Percentiles rank a stretch among this genome's conserved stretches.
Evolutionary conservation across 148 eudicot species (phyloP).

Genomic region (Cornus controversa): DNA sequence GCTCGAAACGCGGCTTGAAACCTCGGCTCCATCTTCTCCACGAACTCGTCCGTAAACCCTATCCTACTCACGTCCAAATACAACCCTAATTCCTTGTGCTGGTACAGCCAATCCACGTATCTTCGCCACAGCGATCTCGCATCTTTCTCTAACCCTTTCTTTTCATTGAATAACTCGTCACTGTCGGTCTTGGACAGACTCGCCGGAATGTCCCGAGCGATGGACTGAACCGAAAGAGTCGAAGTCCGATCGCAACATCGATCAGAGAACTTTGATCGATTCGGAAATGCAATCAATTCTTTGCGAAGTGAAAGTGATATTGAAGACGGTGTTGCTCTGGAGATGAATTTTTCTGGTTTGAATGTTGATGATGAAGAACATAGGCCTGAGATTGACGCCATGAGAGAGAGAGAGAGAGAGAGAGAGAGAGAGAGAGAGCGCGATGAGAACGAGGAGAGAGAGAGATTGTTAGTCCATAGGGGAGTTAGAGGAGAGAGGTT

Average conservation of each 20-base stretch:
- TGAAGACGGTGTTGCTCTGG: slow-evolving; percentile 23
- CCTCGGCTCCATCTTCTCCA: slow-evolving; percentile 68
- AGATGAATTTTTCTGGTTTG: slow-evolving; percentile 14
- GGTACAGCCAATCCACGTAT: slow-evolving; percentile 89
- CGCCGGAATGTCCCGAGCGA: slow-evolving; percentile 45
- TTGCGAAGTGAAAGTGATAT: slow-evolving; percentile 8
- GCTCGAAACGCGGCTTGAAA: slow-evolving; percentile 53
- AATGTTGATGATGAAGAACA: slow-evolving; percentile 46
- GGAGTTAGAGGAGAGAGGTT: slow-evolving; percentile 1
- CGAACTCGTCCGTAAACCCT: slow-evolving; percentile 70
- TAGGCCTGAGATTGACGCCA: slow-evolving; percentile 59
- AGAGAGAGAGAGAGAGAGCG: background rate
- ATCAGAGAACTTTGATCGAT: slow-evolving; percentile 3
- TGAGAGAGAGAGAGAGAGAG: slow-evolving; percentile 5
- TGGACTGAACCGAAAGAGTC: slow-evolving; percentile 22
- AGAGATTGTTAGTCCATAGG: background rate
- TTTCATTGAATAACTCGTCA: slow-evolving; percentile 14
- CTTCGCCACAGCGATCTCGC: slow-evolving; percentile 64
- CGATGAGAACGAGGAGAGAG: background rate
- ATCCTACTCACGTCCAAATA: slow-evolving; percentile 88
- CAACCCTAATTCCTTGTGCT: slow-evolving; percentile 89
- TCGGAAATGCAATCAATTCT: slow-evolving; percentile 22
- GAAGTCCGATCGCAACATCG: slow-evolving; percentile 3
- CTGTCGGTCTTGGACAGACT: slow-evolving; percentile 12
- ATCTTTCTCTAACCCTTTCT: slow-evolving; percentile 49